Conservation (phyloP, 2,329 filamentous ascomycete genomes). For the Sporothrix protearum region DNA sequence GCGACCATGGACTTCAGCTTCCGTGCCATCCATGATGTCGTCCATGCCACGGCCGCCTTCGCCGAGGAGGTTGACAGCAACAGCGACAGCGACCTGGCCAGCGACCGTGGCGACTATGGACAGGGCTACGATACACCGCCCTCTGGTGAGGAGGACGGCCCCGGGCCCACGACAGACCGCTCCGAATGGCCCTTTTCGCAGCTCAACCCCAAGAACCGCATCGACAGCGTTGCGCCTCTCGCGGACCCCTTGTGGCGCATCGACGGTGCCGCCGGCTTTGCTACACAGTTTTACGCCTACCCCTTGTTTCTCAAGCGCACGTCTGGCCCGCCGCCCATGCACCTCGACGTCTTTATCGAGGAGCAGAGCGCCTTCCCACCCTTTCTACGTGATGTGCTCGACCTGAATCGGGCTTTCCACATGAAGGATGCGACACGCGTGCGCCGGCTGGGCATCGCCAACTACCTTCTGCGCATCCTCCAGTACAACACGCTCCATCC, state of each 20-base stretch:
- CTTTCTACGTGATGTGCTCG: slow-evolving; percentile 45
- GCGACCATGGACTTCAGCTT: slow-evolving; percentile 52
- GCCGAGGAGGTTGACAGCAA: slow-evolving; percentile 5
- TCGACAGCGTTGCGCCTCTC: slow-evolving; percentile 52
- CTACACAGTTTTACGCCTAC: slow-evolving; percentile 55
- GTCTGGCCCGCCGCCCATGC: slow-evolving; percentile 44
- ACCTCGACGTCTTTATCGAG: slow-evolving; percentile 57
- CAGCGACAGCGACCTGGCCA: not conserved
- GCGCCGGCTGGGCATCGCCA: slow-evolving; percentile 49
- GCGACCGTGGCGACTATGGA: not conserved
- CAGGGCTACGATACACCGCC: slow-evolving; percentile 6
- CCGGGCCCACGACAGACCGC: not conserved
- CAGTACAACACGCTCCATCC: slow-evolving; percentile 46
- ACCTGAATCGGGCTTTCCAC: slow-evolving; percentile 53
- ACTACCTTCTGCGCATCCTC: slow-evolving; percentile 53
- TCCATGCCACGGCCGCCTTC: slow-evolving; percentile 58
- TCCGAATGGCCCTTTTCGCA: slow-evolving; percentile 47
- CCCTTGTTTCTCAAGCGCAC: slow-evolving; percentile 46
- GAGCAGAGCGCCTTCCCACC: slow-evolving; percentile 40
- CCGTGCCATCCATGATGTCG: slow-evolving; percentile 51
- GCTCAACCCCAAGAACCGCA: slow-evolving; percentile 59
- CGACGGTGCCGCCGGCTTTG: slow-evolving; percentile 55
- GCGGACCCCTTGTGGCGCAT: slow-evolving; percentile 52
- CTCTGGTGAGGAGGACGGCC: not conserved
- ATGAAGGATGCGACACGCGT: slow-evolving; percentile 50